Percentiles rank a stretch among this genome's conserved stretches.
These are phyloP conservation scores for Capsicum chinense DNA, from an alignment of 257 asterid species.

Conservation along the genomic window DNA sequence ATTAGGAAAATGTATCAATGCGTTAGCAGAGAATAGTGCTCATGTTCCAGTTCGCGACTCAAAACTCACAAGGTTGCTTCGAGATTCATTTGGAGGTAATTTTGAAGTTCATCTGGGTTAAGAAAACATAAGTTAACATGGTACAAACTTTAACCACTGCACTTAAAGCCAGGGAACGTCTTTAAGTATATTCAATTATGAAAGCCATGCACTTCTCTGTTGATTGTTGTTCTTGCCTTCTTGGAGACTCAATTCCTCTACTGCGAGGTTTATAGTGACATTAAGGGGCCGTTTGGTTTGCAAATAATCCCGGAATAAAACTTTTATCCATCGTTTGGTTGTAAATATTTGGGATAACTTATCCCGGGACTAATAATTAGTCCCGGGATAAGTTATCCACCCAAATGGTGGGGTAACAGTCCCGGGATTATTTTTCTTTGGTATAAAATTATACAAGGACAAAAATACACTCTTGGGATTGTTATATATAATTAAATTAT, in stretches of 20 bases:
- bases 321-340: too few relatives aligned
- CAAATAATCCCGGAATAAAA: too few relatives aligned
- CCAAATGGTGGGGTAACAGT: too few relatives aligned
- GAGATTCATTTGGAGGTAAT: slow-evolving; percentile 96
- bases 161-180: background rate
- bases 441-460: too few relatives aligned
- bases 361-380: too few relatives aligned
- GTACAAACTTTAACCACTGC: background rate
- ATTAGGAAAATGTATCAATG: slow-evolving; percentile 91
- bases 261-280: background rate
- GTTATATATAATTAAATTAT: too few relatives aligned
- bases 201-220: slow-evolving; percentile 4
- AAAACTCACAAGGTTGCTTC: slow-evolving; percentile 88
- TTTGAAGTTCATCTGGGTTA: background rate
- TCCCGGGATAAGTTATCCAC: too few relatives aligned
- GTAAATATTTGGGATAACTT: too few relatives aligned
- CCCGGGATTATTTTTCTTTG: too few relatives aligned
- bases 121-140: background rate
- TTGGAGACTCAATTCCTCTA: background rate
- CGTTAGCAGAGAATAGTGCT: slow-evolving; percentile 88
- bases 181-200: background rate
- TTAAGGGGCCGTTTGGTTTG: too few relatives aligned
- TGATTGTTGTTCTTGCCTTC: slow-evolving; percentile 18
- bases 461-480: too few relatives aligned
- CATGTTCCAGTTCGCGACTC: slow-evolving; percentile 96